These are phyloP conservation scores for Diaporthe eres DNA, from an alignment of 2,329 filamentous ascomycete species.

Conservation along the genomic window DNA sequence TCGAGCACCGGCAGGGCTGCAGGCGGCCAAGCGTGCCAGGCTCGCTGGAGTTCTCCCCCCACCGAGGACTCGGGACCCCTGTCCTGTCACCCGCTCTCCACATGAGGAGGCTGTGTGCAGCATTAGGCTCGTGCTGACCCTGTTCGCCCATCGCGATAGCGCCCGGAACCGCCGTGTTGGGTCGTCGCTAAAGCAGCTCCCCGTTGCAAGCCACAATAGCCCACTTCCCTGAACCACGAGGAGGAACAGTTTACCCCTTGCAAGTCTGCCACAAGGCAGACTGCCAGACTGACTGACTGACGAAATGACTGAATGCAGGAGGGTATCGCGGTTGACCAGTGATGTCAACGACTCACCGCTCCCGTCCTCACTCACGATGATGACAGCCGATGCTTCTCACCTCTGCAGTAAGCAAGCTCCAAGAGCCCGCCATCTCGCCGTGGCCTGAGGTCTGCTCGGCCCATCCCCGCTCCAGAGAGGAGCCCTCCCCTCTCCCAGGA, in stretches of 20 bases:
- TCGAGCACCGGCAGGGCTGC: conserved; percentile 16
- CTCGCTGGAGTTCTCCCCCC: neutral
- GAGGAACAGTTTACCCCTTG: conserved; percentile 7
- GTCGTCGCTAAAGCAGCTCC: conserved; percentile 33
- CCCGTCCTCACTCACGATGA: conserved; percentile 8
- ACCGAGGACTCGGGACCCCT: neutral
- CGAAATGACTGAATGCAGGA: neutral
- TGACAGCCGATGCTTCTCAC: conserved; percentile 1
- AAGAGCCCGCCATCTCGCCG: neutral
- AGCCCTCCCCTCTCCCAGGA: neutral
- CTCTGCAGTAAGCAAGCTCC: conserved; percentile 1
- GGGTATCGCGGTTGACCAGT: neutral
- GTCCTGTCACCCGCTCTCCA: conserved; percentile 18
- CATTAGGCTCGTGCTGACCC: conserved; percentile 32
- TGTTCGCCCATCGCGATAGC: conserved; percentile 28
- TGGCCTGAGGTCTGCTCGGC: neutral
- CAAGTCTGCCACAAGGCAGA: conserved; percentile 20
- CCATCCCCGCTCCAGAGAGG: neutral
- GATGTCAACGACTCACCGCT: conserved; percentile 31
- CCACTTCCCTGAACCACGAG: neutral
- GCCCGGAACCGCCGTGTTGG: conserved; percentile 28
- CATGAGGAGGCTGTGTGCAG: conserved; percentile 27
- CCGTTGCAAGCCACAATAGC: conserved; percentile 28
- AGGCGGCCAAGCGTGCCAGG: neutral
- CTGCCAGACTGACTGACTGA: conserved; percentile 11